Percentiles rank a stretch among this genome's conserved stretches.
phyloP scores from a whole-genome alignment of 345 rosid species.

The Corchorus capsularis region DNA sequence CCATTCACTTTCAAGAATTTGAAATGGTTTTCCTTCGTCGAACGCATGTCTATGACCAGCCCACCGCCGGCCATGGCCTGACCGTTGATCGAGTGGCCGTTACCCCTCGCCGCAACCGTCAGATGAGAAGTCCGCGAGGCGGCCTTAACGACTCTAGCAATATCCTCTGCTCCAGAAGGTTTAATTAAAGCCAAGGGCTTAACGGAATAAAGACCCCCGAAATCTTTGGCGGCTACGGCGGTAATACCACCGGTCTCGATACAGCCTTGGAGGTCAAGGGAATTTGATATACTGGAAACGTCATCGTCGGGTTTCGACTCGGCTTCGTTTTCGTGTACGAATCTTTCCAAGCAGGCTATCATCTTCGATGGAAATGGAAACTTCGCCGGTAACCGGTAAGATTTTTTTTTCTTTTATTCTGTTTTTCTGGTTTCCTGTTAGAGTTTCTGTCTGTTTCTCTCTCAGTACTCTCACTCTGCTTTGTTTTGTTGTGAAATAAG shows the following conservation, averaged over 20 bases:
- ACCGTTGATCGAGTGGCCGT: slow-evolving; percentile 97
- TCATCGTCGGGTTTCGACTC: slow-evolving; percentile 49
- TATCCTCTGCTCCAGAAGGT: slow-evolving; percentile 66
- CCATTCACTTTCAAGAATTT: slow-evolving; percentile 30
- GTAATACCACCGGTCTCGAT: slow-evolving; percentile 38
- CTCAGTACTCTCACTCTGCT: not conserved
- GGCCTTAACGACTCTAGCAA: slow-evolving; percentile 51
- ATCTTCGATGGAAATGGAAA: slow-evolving; percentile 34
- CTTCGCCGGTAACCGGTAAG: slow-evolving; percentile 22
- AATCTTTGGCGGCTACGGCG: slow-evolving; percentile 59
- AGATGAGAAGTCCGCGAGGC: slow-evolving; percentile 54
- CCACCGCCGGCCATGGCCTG: slow-evolving; percentile 93
- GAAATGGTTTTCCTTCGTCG: slow-evolving; percentile 52
- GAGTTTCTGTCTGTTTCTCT: not conserved
- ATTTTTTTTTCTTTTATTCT: not conserved
- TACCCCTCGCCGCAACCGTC: slow-evolving; percentile 93
- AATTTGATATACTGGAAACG: slow-evolving; percentile 37
- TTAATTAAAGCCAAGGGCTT: slow-evolving; percentile 65
- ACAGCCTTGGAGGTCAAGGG: slow-evolving; percentile 61
- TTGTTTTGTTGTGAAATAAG: not conserved
- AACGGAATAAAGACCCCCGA: slow-evolving; percentile 71
- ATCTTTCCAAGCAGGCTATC: slow-evolving; percentile 77
- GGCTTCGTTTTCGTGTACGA: slow-evolving; percentile 69
- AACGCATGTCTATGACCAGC: slow-evolving; percentile 78
- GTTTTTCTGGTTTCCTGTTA: not conserved